Base-by-base conservation (phyloP, 2,329 filamentous ascomycete species). In the Phyllosticta capitalensis region DNA sequence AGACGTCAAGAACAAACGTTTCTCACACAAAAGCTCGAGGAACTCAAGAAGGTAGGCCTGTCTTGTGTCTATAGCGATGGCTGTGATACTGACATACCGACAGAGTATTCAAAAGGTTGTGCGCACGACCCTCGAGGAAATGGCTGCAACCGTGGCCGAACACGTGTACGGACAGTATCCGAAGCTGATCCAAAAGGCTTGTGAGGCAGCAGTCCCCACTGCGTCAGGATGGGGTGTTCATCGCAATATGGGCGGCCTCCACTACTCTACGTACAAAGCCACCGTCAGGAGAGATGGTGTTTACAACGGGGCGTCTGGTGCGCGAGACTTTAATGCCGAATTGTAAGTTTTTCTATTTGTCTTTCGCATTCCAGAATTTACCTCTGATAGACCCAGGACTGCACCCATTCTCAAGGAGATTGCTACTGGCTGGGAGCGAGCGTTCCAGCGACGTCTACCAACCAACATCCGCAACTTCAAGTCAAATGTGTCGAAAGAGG, bases 201-300 rank as follows among this genome's bases (percentile, higher is more conserved):
- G 74, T 1, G 63, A 70, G 7, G 68, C 69, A 21, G 75, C 75
- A 3, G 57, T 68, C 1, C 52, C 64, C 0, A 76, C 70, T 9
- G 66, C 69, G 6, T 54, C 61, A 10, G 61, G 62, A 17, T 76
- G 76, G 75, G 72, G 74, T 6, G 66, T 64, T 6, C 64, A 75
- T 61, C 73, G 68, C 28, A 45, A 62, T 14, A 66, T 70, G 30
- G 81, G 81, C 10, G 82, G 81, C 1, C 67, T 81, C 12, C 64
- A 67, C 33, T 85, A 73, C 71, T 24, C 69, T 1, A 84, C 83
- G 0, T 86, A 85, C 64, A 81, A 79, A 67, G 83, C 83, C 9
- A 75, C 80, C 2, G 79, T 79, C 55, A 72, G 79, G 49, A 75
- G 81, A 52, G 64, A 76, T 58, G 83, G 80, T 5, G 73, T 75